phyloP scores from a whole-genome alignment of 2,329 filamentous ascomycete genomes.

The Colletotrichum abscissum region DNA sequence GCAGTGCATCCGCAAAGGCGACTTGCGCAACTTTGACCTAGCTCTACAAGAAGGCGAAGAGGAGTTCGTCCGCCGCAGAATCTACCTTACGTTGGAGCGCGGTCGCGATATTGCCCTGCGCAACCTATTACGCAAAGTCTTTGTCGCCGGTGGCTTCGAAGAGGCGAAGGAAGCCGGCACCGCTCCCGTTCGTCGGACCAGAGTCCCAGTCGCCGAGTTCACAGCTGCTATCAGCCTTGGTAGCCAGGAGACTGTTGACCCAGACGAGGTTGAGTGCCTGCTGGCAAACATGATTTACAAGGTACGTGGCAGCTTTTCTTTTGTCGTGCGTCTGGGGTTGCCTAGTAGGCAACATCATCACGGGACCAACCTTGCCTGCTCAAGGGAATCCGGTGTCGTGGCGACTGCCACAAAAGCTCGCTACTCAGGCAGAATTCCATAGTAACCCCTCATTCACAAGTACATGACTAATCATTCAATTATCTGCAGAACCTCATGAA shows the following conservation, averaged over 20 bases:
- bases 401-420: not conserved
- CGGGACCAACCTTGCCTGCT: not conserved
- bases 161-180: slow-evolving; percentile 76
- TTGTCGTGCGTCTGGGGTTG: slow-evolving; percentile 1
- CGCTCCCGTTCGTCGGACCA: slow-evolving; percentile 74
- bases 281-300: slow-evolving; percentile 99
- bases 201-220: slow-evolving; percentile 87
- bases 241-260: slow-evolving; percentile 75
- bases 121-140: slow-evolving; percentile 93
- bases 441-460: slow-evolving; percentile 8
- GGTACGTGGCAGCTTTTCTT: slow-evolving; percentile 62
- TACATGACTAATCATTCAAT: slow-evolving; percentile 47
- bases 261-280: slow-evolving; percentile 95
- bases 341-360: slow-evolving; percentile 15
- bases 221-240: slow-evolving; percentile 84
- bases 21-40: slow-evolving; percentile 85
- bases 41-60: slow-evolving; percentile 85
- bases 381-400: not conserved
- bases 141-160: slow-evolving; percentile 84
- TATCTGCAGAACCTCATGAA: slow-evolving; percentile 87
- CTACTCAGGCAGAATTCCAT: not conserved
- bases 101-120: slow-evolving; percentile 91
- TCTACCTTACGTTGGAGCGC: slow-evolving; percentile 94
- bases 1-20: slow-evolving; percentile 82
- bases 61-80: slow-evolving; percentile 92